These are phyloP conservation scores for Begonia fuchsioides DNA, from an alignment of 306 rosid species.

Conservation along the genomic window DNA sequence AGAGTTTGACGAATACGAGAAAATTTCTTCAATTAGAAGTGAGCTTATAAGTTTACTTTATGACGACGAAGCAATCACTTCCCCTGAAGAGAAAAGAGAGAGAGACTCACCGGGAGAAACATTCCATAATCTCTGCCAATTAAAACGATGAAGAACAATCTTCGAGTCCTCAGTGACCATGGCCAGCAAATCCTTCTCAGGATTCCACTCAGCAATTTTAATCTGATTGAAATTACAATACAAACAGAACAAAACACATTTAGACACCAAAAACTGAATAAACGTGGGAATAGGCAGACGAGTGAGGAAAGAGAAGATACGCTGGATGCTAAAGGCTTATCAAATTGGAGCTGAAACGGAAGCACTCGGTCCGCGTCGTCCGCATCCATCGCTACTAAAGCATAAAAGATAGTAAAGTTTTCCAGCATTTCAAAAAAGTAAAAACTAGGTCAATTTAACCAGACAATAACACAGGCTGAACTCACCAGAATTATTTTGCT, in stretches of 20 bases:
- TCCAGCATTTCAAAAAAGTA: not conserved
- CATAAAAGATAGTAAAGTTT: not conserved
- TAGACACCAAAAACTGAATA: not conserved
- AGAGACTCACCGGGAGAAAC: slow-evolving; percentile 48
- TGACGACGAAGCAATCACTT: not conserved
- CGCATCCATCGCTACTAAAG: slow-evolving; percentile 38
- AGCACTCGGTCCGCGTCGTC: slow-evolving; percentile 50
- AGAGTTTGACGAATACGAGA: no score
- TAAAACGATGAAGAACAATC: slow-evolving; percentile 88
- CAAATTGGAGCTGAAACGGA: slow-evolving; percentile 89
- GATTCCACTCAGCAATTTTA: slow-evolving; percentile 92
- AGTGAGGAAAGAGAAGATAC: slow-evolving; percentile 13
- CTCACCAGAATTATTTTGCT: no score
- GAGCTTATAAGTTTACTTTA: not conserved
- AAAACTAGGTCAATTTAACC: no score
- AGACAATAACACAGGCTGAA: no score
- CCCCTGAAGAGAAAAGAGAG: not conserved
- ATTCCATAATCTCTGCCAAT: slow-evolving; percentile 97
- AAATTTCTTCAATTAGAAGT: not conserved
- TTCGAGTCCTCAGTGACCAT: slow-evolving; percentile 86
- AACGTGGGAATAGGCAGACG: not conserved
- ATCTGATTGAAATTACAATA: slow-evolving; percentile 23
- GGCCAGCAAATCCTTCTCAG: slow-evolving; percentile 95
- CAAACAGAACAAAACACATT: slow-evolving; percentile 7
- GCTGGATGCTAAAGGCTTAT: slow-evolving; percentile 78